Conservation (phyloP, 345 rosid species). For the Ceriops zippeliana region DNA sequence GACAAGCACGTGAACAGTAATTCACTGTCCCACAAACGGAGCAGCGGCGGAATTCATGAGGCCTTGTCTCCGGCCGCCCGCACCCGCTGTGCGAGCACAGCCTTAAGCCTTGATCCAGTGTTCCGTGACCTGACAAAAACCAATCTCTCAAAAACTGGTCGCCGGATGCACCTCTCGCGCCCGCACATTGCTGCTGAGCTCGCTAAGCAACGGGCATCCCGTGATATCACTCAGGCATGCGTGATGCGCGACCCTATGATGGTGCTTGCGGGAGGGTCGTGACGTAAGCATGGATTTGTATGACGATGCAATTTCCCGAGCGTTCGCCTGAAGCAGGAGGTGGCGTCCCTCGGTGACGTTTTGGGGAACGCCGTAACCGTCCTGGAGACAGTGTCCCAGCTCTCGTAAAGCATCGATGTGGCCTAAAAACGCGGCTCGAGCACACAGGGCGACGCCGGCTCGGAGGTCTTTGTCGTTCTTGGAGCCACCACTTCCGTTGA, state of each 20-base stretch:
- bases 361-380: conserved; percentile 62
- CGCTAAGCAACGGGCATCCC: conserved; percentile 30
- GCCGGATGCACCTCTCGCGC: conserved; percentile 49
- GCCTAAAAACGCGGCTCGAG: conserved; percentile 58
- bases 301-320: conserved; percentile 46
- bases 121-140: conserved; percentile 38
- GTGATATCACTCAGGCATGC: not conserved
- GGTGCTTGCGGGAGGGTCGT: not conserved
- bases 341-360: conserved; percentile 50
- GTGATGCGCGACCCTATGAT: not conserved
- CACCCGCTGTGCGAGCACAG: conserved; percentile 54
- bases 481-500: conserved; percentile 69
- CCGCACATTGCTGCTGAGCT: conserved; percentile 39
- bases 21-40: conserved; percentile 79
- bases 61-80: conserved; percentile 76
- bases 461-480: conserved; percentile 48
- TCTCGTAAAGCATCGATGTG: conserved; percentile 61
- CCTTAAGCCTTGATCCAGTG: conserved; percentile 23
- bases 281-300: conserved; percentile 21
- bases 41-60: conserved; percentile 78
- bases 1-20: conserved; percentile 90
- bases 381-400: conserved; percentile 68
- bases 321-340: conserved; percentile 53
- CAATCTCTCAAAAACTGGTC: conserved; percentile 51
- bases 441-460: conserved; percentile 60